Conservation (phyloP, 2,329 filamentous ascomycete genomes). For the Phaeosphaeria sp. region DNA sequence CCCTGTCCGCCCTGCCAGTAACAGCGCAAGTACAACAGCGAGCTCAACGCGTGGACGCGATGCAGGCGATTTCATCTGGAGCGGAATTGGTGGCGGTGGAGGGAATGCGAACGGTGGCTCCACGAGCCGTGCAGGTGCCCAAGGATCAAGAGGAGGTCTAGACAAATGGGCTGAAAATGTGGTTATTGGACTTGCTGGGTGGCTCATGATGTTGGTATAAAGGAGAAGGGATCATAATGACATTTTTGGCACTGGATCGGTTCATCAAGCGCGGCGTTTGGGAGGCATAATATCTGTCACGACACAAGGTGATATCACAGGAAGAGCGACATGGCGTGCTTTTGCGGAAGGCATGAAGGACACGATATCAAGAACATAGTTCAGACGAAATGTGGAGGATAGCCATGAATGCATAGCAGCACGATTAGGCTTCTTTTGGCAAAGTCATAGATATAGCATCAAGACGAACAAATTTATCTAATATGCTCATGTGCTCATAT, state of each 20-base stretch:
- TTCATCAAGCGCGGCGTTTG: neutral
- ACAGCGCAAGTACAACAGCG: conserved; percentile 6
- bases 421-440: neutral
- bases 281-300: neutral
- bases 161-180: conserved; percentile 35
- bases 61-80: conserved; percentile 34
- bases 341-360: neutral
- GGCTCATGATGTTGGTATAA: conserved; percentile 33
- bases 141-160: conserved; percentile 16
- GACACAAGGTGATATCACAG: too few species aligned
- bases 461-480: neutral
- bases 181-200: conserved; percentile 35
- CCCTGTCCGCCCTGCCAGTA: conserved; percentile 29
- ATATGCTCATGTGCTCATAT: neutral
- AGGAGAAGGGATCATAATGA: conserved; percentile 2
- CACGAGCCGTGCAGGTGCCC: conserved; percentile 19
- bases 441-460: neutral
- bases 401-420: neutral
- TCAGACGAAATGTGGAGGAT: neutral
- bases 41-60: conserved; percentile 17
- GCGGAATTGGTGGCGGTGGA: conserved; percentile 26
- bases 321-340: neutral
- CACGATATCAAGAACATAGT: neutral
- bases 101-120: neutral
- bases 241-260: neutral